Conservation (phyloP, 805 yeast species). For the Zygosaccharomyces rouxii region DNA sequence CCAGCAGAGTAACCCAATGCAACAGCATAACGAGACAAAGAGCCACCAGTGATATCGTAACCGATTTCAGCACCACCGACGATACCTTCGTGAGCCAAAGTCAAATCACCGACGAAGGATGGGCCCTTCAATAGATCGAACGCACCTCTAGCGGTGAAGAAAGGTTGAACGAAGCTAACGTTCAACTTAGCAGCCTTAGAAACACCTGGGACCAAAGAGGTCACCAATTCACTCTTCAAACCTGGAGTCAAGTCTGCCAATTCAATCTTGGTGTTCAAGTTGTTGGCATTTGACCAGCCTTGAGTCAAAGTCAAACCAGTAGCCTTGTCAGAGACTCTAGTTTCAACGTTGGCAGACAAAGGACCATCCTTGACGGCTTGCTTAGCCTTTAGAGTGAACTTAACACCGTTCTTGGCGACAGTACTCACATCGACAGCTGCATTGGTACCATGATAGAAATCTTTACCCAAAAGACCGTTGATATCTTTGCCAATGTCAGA, state of each 20-base stretch:
- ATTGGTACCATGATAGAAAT: conserved; percentile 88
- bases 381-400: conserved; percentile 92
- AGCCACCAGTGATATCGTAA: conserved; percentile 90
- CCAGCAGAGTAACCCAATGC: conserved; percentile 91
- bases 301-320: conserved; percentile 91
- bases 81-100: conserved; percentile 94
- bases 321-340: conserved; percentile 88
- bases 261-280: conserved; percentile 89
- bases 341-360: conserved; percentile 84
- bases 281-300: conserved; percentile 96
- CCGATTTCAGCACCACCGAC: conserved; percentile 96
- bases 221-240: conserved; percentile 85
- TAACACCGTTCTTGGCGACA: conserved; percentile 92
- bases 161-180: conserved; percentile 86
- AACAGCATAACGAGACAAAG: conserved; percentile 88
- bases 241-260: conserved; percentile 91
- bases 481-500: conserved; percentile 90
- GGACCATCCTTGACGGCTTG: conserved; percentile 71
- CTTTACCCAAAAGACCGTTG: conserved; percentile 84
- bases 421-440: conserved; percentile 88
- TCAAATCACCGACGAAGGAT: conserved; percentile 88
- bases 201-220: conserved; percentile 81
- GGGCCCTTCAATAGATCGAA: conserved; percentile 96
- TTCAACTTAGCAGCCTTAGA: conserved; percentile 85
- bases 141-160: conserved; percentile 89